Conservation (phyloP, 1,139 yeast species). For the Barnettozyma hawaiiensis region DNA sequence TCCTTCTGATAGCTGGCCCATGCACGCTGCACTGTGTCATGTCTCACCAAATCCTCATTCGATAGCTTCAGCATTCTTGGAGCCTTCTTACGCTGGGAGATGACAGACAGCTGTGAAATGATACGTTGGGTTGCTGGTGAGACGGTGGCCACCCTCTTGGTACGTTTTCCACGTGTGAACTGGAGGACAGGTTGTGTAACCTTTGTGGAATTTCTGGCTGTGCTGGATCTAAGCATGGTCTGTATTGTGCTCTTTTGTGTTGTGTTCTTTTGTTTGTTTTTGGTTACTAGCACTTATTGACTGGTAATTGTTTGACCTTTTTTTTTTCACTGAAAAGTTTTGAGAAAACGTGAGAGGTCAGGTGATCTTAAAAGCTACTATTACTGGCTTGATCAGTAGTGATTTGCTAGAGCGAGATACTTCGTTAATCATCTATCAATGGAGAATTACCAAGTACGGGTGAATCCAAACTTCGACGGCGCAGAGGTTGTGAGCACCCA, state of each 20-base stretch:
- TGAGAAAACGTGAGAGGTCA: background rate
- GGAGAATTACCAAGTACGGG: background rate
- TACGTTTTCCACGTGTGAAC: conserved; percentile 40
- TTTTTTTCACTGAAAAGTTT: too few relatives aligned
- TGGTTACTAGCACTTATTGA: too few relatives aligned
- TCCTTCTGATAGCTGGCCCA: conserved; percentile 65
- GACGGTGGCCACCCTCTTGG: conserved; percentile 35
- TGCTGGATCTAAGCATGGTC: background rate
- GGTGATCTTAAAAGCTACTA: background rate
- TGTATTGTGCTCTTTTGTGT: too few relatives aligned
- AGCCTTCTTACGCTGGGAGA: conserved; percentile 82
- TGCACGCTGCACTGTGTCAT: conserved; percentile 76
- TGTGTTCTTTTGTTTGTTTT: too few relatives aligned
- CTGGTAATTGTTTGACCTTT: too few relatives aligned
- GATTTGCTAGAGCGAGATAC: too few relatives aligned
- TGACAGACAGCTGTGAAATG: conserved; percentile 73
- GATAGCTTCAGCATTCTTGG: conserved; percentile 75
- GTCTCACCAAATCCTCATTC: conserved; percentile 80
- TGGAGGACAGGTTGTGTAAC: conserved; percentile 10
- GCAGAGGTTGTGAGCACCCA: background rate
- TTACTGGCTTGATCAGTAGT: too few relatives aligned
- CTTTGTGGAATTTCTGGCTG: background rate
- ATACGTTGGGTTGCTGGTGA: conserved; percentile 60
- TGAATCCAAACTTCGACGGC: background rate
- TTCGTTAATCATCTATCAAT: background rate